Conservation (phyloP, 495 filamentous ascomycete genomes). For the Penicillium coffeae region DNA sequence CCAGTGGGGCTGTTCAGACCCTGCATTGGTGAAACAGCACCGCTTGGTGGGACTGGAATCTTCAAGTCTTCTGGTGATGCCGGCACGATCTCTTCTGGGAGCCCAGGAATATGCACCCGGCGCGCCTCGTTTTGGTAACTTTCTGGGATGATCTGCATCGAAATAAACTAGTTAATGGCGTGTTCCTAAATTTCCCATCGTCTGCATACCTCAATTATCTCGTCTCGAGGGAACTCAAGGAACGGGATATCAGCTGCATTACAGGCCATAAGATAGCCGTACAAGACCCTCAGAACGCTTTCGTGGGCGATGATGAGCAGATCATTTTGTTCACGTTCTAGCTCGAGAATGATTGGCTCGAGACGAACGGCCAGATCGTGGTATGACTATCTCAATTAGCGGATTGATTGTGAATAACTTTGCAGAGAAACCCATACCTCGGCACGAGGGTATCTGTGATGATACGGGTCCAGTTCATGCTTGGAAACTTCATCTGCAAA, state of each 20-base stretch:
- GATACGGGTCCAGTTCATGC: conserved; percentile 93
- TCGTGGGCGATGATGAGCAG: conserved; percentile 97
- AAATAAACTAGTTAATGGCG: conserved; percentile 8
- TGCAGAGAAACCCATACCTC: conserved; percentile 53
- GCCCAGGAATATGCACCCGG: conserved; percentile 71
- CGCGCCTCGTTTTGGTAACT: conserved; percentile 95
- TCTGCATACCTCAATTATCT: conserved; percentile 78
- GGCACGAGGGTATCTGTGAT: conserved; percentile 92
- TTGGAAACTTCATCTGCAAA: conserved; percentile 88
- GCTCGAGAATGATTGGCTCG: conserved; percentile 97
- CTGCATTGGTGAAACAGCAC: conserved; percentile 45
- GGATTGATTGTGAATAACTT: background rate
- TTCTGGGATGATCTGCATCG: conserved; percentile 78
- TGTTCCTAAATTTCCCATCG: background rate
- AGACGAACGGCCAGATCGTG: conserved; percentile 96
- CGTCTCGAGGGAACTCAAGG: conserved; percentile 89
- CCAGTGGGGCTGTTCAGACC: conserved; percentile 46
- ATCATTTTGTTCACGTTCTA: conserved; percentile 96
- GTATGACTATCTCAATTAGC: conserved; percentile 64
- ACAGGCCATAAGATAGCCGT: conserved; percentile 98
- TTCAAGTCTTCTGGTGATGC: conserved; percentile 78
- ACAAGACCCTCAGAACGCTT: conserved; percentile 90
- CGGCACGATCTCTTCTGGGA: conserved; percentile 60
- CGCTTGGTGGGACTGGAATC: conserved; percentile 69
- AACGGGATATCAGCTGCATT: conserved; percentile 93